Conservation (phyloP, 2,329 filamentous ascomycete species). For the Monascus ruber region DNA sequence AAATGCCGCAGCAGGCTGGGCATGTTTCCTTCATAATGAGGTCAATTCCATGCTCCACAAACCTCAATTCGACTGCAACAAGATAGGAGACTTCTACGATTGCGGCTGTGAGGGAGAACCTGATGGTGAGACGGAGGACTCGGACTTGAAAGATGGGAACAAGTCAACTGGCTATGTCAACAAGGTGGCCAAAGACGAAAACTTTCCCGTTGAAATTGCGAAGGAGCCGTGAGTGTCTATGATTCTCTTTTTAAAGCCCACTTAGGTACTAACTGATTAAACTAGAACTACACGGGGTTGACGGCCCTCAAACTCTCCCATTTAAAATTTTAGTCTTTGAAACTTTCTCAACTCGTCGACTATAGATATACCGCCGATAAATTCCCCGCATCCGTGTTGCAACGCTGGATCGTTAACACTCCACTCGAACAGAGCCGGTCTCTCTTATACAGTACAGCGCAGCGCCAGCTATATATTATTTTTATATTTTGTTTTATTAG, state of each 20-base stretch:
- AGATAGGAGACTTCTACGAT: slow-evolving; percentile 56
- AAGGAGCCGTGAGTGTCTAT: slow-evolving; percentile 21
- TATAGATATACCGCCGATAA: no score
- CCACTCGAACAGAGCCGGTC: no score
- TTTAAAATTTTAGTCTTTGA: background rate
- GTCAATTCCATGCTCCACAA: slow-evolving; percentile 53
- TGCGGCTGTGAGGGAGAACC: slow-evolving; percentile 49
- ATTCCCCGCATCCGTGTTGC: no score
- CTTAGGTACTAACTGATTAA: slow-evolving; percentile 6
- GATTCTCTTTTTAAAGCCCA: background rate
- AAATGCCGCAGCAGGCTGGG: slow-evolving; percentile 53
- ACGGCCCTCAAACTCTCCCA: background rate
- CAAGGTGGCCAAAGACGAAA: slow-evolving; percentile 7
- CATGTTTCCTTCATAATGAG: slow-evolving; percentile 55
- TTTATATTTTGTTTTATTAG: no score
- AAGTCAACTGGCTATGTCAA: background rate
- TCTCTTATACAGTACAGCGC: no score
- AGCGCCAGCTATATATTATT: no score
- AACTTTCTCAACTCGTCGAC: no score
- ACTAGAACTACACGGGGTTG: slow-evolving; percentile 18
- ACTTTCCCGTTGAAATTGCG: slow-evolving; percentile 22
- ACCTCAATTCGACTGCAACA: slow-evolving; percentile 50
- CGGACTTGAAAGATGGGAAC: background rate
- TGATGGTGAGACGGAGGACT: slow-evolving; percentile 3
- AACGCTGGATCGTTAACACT: no score